phyloP scores from a whole-genome alignment of 2,329 filamentous ascomycete species.

The Xylariaceae sp. region DNA sequence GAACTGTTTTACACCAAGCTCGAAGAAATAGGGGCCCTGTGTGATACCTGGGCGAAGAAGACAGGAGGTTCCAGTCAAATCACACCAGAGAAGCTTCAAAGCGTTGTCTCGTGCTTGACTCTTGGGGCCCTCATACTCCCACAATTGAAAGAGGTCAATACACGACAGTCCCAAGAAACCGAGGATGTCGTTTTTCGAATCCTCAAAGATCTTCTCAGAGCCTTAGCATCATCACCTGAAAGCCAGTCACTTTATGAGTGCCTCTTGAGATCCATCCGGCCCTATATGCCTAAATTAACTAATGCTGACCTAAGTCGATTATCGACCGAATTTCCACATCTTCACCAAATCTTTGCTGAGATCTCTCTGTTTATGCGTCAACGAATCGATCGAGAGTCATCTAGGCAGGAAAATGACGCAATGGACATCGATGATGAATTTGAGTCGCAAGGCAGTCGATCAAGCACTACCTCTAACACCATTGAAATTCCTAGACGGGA shows the following conservation, averaged over 20 bases:
- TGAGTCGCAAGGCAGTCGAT: conserved; percentile 62
- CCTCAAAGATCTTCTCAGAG: conserved; percentile 48
- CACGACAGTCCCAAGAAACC: conserved; percentile 55
- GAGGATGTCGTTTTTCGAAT: conserved; percentile 51
- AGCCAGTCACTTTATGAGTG: conserved; percentile 53
- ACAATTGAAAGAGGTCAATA: conserved; percentile 53
- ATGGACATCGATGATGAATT: conserved; percentile 65
- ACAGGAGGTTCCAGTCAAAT: conserved; percentile 55
- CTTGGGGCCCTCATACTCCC: conserved; percentile 54
- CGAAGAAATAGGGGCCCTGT: conserved; percentile 54
- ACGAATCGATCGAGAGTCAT: conserved; percentile 41
- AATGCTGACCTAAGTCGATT: conserved; percentile 47
- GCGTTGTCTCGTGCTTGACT: conserved; percentile 56
- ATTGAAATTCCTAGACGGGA: conserved; percentile 55
- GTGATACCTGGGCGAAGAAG: conserved; percentile 53
- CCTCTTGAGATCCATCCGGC: conserved; percentile 52
- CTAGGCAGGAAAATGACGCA: conserved; percentile 31
- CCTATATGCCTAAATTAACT: conserved; percentile 53
- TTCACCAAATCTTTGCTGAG: conserved; percentile 52
- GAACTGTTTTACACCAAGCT: conserved; percentile 61
- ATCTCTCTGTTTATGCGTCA: conserved; percentile 46
- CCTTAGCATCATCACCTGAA: conserved; percentile 52
- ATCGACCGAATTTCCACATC: conserved; percentile 45
- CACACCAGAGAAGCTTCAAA: conserved; percentile 59
- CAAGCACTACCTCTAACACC: conserved; percentile 44